A percentile compares a stretch with the other conserved stretches of the same genome.
Evolutionary conservation across 2,329 filamentous ascomycete genomes (phyloP).

Genomic region (Falciphora oryzae): DNA sequence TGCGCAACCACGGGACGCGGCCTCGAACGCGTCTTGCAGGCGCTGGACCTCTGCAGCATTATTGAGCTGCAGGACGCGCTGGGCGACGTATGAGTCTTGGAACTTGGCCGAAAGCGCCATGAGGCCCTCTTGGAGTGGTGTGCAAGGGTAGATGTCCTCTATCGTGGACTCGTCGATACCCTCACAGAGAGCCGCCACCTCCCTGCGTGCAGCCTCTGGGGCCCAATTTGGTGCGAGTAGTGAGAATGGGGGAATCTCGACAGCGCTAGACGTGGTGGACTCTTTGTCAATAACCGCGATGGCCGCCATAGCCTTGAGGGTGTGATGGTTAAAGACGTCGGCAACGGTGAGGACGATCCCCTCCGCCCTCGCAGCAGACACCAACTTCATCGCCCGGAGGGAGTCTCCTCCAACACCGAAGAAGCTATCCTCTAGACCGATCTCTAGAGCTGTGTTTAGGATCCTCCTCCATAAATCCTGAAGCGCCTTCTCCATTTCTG

Average conservation of each 20-base stretch:
- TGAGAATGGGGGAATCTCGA: conserved; percentile 20
- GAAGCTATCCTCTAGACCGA: conserved; percentile 37
- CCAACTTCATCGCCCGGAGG: conserved; percentile 44
- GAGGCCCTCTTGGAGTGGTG: conserved; percentile 47
- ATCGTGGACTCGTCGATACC: conserved; percentile 25
- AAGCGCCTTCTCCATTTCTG: conserved; percentile 31
- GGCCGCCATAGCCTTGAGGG: conserved; percentile 37
- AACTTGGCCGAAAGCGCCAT: conserved; percentile 47
- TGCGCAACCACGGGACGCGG: conserved; percentile 29
- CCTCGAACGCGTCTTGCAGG: conserved; percentile 37
- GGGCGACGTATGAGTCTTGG: conserved; percentile 46
- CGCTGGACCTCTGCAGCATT: conserved; percentile 28
- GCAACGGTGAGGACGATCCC: conserved; percentile 37
- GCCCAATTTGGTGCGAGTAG: conserved; percentile 7
- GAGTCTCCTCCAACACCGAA: conserved; percentile 46
- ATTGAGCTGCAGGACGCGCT: conserved; percentile 38
- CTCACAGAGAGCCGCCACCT: conserved; percentile 21
- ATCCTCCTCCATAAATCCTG: conserved; percentile 25
- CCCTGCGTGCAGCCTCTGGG: conserved; percentile 15
- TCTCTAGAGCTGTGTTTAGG: conserved; percentile 11
- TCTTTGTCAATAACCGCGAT: conserved; percentile 20
- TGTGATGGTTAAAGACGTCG: conserved; percentile 38
- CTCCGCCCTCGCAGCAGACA: conserved; percentile 34
- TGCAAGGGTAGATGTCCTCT: conserved; percentile 50
- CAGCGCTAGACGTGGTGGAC: conserved; percentile 13